Percentiles rank a stretch among this genome's conserved stretches.
phyloP scores from a whole-genome alignment of 2,329 filamentous ascomycete species.

The Penicillium paneum region DNA sequence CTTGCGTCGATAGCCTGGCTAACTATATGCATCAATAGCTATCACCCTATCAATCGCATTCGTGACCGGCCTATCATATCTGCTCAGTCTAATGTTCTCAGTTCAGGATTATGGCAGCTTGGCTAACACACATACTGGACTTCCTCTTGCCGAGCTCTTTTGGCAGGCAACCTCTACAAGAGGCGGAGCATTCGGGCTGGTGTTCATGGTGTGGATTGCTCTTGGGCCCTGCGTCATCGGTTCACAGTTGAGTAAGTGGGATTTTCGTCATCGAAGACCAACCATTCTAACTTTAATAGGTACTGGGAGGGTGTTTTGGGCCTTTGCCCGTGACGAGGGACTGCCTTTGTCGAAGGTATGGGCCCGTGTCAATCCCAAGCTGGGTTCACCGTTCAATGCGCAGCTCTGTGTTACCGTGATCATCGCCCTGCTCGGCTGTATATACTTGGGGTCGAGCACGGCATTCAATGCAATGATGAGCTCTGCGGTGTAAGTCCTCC shows the following conservation, averaged over 20 bases:
- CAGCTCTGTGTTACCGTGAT: constrained; percentile 51
- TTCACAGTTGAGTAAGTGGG: constrained; percentile 30
- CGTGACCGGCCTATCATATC: constrained; percentile 49
- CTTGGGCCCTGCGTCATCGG: constrained; percentile 35
- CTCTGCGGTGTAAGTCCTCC: constrained; percentile 19
- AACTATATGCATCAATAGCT: constrained; percentile 18
- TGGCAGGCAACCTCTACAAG: constrained; percentile 52
- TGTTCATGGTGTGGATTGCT: constrained; percentile 42
- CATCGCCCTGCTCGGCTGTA: constrained; percentile 57
- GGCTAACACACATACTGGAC: constrained; percentile 40
- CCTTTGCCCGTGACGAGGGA: constrained; percentile 55
- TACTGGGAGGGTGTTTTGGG: constrained; percentile 57
- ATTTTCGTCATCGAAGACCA: constrained; percentile 33
- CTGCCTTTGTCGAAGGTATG: constrained; percentile 30
- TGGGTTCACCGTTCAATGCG: constrained; percentile 53
- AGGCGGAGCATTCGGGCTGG: constrained; percentile 51
- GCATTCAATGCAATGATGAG: constrained; percentile 59
- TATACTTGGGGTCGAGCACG: constrained; percentile 64
- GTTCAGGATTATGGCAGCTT: constrained; percentile 49
- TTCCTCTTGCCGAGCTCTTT: constrained; percentile 67
- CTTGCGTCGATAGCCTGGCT: constrained; percentile 7
- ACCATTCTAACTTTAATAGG: constrained; percentile 25
- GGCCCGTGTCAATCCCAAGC: constrained; percentile 44
- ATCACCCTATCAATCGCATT: constrained; percentile 53
- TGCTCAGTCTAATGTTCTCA: constrained; percentile 53